Conservation (phyloP, 371 early-diverging fungal genomes). For the Saksenaea vasiformis region DNA sequence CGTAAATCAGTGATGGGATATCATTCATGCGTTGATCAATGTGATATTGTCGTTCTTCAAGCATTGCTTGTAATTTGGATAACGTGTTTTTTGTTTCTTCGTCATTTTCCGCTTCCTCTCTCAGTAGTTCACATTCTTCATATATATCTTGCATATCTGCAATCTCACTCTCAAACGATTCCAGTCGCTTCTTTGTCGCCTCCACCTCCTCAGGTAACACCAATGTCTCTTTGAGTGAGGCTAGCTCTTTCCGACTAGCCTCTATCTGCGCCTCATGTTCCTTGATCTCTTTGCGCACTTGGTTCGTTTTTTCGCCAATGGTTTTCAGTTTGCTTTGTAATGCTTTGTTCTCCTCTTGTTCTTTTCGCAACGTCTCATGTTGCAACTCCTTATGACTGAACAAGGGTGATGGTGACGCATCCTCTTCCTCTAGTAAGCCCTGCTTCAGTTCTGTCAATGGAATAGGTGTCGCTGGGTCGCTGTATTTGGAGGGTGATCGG, state of each 20-base stretch:
- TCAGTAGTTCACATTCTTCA: background rate
- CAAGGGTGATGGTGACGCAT: background rate
- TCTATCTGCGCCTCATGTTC: background rate
- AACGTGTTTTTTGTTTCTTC: background rate
- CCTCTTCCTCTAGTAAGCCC: background rate
- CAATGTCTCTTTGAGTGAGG: background rate
- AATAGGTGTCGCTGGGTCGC: background rate
- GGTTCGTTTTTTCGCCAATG: background rate
- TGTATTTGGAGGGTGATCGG: background rate
- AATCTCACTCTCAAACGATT: background rate
- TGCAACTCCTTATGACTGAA: background rate
- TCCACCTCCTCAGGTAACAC: background rate
- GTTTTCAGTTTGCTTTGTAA: background rate
- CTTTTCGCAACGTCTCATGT: background rate
- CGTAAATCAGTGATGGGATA: conserved; percentile 9
- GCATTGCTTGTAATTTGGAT: background rate
- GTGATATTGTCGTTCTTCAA: conserved; percentile 6
- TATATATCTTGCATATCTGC: background rate
- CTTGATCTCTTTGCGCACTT: background rate
- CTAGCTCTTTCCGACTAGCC: background rate
- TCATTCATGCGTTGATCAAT: conserved; percentile 17
- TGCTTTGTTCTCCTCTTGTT: background rate
- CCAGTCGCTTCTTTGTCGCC: conserved; percentile 7
- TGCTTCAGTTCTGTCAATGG: background rate
- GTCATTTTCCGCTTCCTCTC: background rate